phyloP scores from a whole-genome alignment of 805 yeast genomes.

The Candida hispaniensis region DNA sequence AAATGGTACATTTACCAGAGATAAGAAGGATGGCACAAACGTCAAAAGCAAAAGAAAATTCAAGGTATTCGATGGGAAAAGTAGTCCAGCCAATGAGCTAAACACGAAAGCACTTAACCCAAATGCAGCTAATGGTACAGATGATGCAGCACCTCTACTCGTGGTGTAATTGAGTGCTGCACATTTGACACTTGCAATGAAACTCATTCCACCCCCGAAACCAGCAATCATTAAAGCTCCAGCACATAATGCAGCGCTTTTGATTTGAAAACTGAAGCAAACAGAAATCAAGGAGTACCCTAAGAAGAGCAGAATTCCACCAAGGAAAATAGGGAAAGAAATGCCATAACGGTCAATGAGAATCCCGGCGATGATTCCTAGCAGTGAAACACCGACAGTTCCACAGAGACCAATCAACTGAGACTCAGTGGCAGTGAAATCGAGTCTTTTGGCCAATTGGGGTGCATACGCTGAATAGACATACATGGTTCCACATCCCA shows the following conservation, averaged over 20 bases:
- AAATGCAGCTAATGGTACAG: slow-evolving; percentile 15
- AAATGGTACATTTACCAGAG: slow-evolving; percentile 48
- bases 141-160: slow-evolving; percentile 21
- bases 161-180: slow-evolving; percentile 59
- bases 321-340: slow-evolving; percentile 36
- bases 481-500: slow-evolving; percentile 50
- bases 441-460: slow-evolving; percentile 47
- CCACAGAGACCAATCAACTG: slow-evolving; percentile 54
- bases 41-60: slow-evolving; percentile 38
- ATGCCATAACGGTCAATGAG: slow-evolving; percentile 22
- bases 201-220: slow-evolving; percentile 55
- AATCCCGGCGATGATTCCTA: slow-evolving; percentile 23
- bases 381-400: slow-evolving; percentile 48
- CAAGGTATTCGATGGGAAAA: slow-evolving; percentile 49
- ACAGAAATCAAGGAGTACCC: slow-evolving; percentile 54
- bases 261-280: slow-evolving; percentile 27
- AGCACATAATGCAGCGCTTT: slow-evolving; percentile 33
- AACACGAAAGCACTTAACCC: slow-evolving; percentile 43
- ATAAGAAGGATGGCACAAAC: slow-evolving; percentile 38
- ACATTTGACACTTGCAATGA: slow-evolving; percentile 57
- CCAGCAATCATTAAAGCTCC: slow-evolving; percentile 41
- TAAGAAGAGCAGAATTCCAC: slow-evolving; percentile 38
- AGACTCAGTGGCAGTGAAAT: slow-evolving; percentile 50
- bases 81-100: slow-evolving; percentile 43
- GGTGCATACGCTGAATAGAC: slow-evolving; percentile 63